Conservation (phyloP, 1,284 basidiomycete genomes). For the Ganoderma boninense region DNA sequence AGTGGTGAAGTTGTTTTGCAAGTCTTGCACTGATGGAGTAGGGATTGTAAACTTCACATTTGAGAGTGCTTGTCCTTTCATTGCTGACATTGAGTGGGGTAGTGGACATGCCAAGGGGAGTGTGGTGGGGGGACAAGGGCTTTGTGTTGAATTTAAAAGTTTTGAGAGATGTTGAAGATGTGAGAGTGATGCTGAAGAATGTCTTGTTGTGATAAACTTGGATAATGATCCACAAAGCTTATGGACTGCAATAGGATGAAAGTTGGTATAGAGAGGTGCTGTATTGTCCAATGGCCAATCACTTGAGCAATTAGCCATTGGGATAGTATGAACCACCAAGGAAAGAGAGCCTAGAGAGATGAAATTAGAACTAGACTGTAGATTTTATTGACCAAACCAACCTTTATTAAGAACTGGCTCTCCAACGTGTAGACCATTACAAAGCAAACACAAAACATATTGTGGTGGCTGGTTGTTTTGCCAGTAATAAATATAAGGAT, state of each 20-base stretch:
- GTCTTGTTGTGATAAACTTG: background rate
- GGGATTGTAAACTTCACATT: background rate
- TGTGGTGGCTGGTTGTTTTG: background rate
- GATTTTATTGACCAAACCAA: background rate
- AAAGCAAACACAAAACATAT: conserved; percentile 7
- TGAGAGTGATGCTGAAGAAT: background rate
- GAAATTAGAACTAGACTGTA: background rate
- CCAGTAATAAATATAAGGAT: conserved; percentile 8
- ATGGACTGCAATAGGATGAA: conserved; percentile 8
- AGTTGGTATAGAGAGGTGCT: background rate
- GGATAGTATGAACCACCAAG: background rate
- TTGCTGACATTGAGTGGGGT: background rate
- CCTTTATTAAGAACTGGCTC: background rate
- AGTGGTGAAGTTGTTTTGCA: background rate
- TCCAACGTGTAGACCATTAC: conserved; percentile 5
- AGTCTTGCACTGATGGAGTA: background rate
- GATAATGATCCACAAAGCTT: background rate
- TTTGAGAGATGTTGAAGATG: background rate
- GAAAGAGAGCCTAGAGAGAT: background rate
- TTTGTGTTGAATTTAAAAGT: too few relatives aligned
- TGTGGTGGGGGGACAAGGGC: background rate
- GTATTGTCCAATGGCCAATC: conserved; percentile 1
- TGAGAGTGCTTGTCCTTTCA: background rate
- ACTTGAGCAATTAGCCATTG: background rate
- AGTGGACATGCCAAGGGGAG: background rate